phyloP scores from a whole-genome alignment of 441 rosid genomes.

The Eruca vesicaria region DNA sequence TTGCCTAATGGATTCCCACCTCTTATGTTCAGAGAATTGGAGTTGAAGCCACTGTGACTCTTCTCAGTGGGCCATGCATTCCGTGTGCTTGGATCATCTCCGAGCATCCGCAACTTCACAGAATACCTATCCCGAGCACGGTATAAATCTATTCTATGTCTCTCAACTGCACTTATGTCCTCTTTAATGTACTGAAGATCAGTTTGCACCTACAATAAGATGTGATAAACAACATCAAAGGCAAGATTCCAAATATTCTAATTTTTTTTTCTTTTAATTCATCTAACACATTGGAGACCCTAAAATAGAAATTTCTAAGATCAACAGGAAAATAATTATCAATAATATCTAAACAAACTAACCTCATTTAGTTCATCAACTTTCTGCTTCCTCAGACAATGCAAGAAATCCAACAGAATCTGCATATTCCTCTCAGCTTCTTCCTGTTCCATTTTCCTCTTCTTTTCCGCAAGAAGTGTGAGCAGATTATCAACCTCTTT shows the following conservation, averaged over 20 bases:
- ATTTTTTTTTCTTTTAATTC: conserved; percentile 8
- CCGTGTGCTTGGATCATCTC: conserved; percentile 72
- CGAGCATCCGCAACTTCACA: conserved; percentile 81
- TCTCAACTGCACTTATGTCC: conserved; percentile 89
- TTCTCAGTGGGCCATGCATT: conserved; percentile 68
- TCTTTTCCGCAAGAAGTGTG: conserved; percentile 78
- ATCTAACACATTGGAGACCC: neutral
- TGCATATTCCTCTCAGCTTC: conserved; percentile 99
- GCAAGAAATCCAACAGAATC: conserved; percentile 87
- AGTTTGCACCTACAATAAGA: conserved; percentile 59
- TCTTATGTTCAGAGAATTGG: conserved; percentile 54
- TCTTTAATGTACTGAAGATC: conserved; percentile 92
- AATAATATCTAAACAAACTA: conserved; percentile 24
- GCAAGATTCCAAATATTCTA: neutral
- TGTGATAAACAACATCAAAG: conserved; percentile 4
- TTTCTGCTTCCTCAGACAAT: conserved; percentile 84
- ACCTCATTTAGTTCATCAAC: conserved; percentile 93
- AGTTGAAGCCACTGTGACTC: conserved; percentile 49
- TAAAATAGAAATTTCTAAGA: neutral
- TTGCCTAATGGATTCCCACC: conserved; percentile 61
- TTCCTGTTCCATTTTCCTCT: conserved; percentile 98
- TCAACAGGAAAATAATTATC: neutral
- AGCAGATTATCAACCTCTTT: conserved; percentile 85
- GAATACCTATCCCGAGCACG: conserved; percentile 81
- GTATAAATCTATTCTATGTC: conserved; percentile 82